phyloP scores from a whole-genome alignment of 2,329 filamentous ascomycete species.

The Microsporum audouinii region DNA sequence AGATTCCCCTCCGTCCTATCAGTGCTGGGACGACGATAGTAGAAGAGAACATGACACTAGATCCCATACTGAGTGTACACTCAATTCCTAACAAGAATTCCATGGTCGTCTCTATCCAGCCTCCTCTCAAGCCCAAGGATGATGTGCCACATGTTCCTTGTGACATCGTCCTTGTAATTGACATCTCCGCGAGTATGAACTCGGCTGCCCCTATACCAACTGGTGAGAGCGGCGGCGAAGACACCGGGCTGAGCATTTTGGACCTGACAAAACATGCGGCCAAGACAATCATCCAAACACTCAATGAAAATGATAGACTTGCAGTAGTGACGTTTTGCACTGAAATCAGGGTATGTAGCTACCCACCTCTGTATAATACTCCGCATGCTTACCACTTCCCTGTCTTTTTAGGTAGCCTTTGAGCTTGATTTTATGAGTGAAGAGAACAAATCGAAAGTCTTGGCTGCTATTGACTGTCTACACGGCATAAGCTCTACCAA shows the following conservation, averaged over 20 bases:
- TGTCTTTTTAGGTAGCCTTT: constrained; percentile 28
- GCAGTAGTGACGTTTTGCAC: constrained; percentile 47
- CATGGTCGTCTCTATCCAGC: constrained; percentile 16
- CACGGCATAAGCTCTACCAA: constrained; percentile 37
- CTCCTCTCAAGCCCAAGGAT: constrained; percentile 15
- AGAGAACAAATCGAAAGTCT: constrained; percentile 35
- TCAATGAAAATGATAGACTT: constrained; percentile 45
- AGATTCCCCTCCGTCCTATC: neutral
- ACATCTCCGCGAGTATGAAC: constrained; percentile 49
- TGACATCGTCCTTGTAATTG: constrained; percentile 52
- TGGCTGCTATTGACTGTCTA: constrained; percentile 37
- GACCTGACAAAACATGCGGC: constrained; percentile 52
- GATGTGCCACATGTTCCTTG: constrained; percentile 35
- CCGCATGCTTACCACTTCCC: neutral
- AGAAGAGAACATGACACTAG: neutral
- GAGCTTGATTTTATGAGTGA: constrained; percentile 39
- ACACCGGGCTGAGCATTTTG: constrained; percentile 43
- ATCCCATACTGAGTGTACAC: neutral
- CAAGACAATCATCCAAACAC: constrained; percentile 46
- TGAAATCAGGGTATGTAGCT: constrained; percentile 24
- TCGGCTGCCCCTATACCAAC: constrained; percentile 37
- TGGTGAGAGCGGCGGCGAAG: constrained; percentile 28
- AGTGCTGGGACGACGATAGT: neutral
- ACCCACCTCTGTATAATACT: neutral
- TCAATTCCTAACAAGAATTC: constrained; percentile 10